These are phyloP conservation scores for Trichoderma harzianum DNA, from an alignment of 2,329 filamentous ascomycete genomes.

Conservation along the genomic window DNA sequence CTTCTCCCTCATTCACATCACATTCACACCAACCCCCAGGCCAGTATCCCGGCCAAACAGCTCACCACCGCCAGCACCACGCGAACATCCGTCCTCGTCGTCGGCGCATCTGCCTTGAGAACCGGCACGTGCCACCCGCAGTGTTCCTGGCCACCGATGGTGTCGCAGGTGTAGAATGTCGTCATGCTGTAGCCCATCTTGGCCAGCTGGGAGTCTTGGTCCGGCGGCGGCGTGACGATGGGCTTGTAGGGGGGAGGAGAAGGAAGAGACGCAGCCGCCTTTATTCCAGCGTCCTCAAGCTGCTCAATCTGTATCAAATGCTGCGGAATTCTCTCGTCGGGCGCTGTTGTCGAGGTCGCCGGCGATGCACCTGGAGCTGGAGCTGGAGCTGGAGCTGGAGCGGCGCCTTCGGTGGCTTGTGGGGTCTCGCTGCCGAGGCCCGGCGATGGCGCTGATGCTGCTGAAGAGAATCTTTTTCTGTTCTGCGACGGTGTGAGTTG, in stretches of 20 bases:
- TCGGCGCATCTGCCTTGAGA: slow-evolving; percentile 25
- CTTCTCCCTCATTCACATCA: neutral
- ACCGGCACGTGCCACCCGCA: slow-evolving; percentile 39
- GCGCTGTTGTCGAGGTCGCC: neutral
- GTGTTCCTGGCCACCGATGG: slow-evolving; percentile 29
- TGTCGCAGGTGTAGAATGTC: slow-evolving; percentile 35
- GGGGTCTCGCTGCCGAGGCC: slow-evolving; percentile 1
- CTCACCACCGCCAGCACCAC: slow-evolving; percentile 23
- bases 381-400: slow-evolving; percentile 15
- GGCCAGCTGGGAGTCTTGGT: slow-evolving; percentile 29
- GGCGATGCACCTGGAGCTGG: slow-evolving; percentile 14
- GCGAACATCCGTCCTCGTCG: slow-evolving; percentile 23
- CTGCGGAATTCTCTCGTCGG: neutral
- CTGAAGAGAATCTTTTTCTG: neutral
- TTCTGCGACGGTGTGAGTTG: neutral
- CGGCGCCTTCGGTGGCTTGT: slow-evolving; percentile 7
- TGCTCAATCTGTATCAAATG: neutral
- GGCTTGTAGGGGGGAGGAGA: slow-evolving; percentile 24
- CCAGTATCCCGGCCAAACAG: slow-evolving; percentile 27
- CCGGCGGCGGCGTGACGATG: slow-evolving; percentile 33
- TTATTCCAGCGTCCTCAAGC: neutral
- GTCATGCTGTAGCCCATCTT: slow-evolving; percentile 33
- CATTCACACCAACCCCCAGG: slow-evolving; percentile 25
- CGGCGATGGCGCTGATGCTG: neutral
- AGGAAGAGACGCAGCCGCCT: neutral